A percentile compares a stretch with the other conserved stretches of the same genome.
phyloP scores from a whole-genome alignment of 306 rosid species.

The Prunus davidiana region DNA sequence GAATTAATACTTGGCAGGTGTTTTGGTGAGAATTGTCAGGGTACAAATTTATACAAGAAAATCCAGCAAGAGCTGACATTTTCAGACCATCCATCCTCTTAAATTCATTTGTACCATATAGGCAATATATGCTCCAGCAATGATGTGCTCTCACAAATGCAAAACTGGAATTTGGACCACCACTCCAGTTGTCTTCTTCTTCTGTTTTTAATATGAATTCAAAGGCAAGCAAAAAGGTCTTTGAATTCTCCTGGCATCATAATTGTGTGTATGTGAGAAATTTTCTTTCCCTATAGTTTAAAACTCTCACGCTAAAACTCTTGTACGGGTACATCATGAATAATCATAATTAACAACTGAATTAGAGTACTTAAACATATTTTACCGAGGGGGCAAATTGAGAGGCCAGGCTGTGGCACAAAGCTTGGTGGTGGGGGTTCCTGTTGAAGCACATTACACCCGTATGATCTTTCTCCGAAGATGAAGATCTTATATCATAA shows the following conservation, averaged over 20 bases:
- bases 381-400: too few relatives aligned
- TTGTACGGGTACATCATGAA: not conserved
- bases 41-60: not conserved
- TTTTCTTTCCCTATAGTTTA: rapidly evolving
- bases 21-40: not conserved
- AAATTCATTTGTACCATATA: not conserved
- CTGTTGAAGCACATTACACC: slow-evolving; percentile 38
- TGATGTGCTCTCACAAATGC: not conserved
- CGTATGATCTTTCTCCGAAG: not conserved
- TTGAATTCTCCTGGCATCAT: too few relatives aligned
- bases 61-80: not conserved
- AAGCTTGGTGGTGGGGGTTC: slow-evolving; percentile 24
- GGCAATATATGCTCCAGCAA: not conserved
- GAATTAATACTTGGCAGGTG: not conserved
- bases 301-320: too few relatives aligned
- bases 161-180: not conserved
- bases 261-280: not conserved
- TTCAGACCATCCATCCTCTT: not conserved
- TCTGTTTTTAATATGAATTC: too few relatives aligned
- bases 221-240: rapidly evolving
- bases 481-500: slow-evolving; percentile 4
- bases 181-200: too few relatives aligned
- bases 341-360: too few relatives aligned
- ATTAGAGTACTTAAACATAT: too few relatives aligned
- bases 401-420: slow-evolving; percentile 1